phyloP scores from a whole-genome alignment of 805 yeast species.

The Candida silvicultrix region DNA sequence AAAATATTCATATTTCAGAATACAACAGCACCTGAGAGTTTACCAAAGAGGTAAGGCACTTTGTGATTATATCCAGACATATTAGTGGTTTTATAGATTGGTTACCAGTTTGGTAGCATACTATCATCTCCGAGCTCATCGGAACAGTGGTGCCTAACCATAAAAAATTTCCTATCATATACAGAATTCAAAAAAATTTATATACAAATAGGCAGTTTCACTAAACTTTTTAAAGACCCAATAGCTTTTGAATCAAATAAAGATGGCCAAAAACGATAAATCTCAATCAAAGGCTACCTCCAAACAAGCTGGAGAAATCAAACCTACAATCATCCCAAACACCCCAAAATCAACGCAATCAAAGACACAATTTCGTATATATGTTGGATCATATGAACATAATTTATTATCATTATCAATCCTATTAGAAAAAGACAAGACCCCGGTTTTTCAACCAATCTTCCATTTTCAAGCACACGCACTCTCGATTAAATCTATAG shows the following conservation, averaged over 20 bases:
- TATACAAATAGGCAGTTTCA: too few species aligned
- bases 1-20: too few species aligned
- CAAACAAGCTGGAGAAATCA: constrained; percentile 6
- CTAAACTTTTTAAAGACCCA: too few species aligned
- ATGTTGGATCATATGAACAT: constrained; percentile 96
- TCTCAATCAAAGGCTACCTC: background rate
- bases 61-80: too few species aligned
- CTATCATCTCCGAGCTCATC: background rate
- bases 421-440: constrained; percentile 41
- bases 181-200: constrained; percentile 2
- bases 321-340: constrained; percentile 19
- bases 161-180: background rate
- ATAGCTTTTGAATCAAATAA: too few species aligned
- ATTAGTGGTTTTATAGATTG: too few species aligned
- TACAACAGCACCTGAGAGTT: too few species aligned
- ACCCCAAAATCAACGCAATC: background rate
- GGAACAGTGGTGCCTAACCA: background rate
- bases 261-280: background rate
- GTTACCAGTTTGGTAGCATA: too few species aligned
- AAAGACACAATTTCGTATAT: constrained; percentile 55
- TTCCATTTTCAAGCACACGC: constrained; percentile 96
- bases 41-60: too few species aligned
- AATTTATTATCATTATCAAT: constrained; percentile 79
- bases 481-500: constrained; percentile 78
- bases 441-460: constrained; percentile 80